These are phyloP conservation scores for Pezicula rhizophila DNA, from an alignment of 2,329 filamentous ascomycete genomes.

Conservation along the genomic window DNA sequence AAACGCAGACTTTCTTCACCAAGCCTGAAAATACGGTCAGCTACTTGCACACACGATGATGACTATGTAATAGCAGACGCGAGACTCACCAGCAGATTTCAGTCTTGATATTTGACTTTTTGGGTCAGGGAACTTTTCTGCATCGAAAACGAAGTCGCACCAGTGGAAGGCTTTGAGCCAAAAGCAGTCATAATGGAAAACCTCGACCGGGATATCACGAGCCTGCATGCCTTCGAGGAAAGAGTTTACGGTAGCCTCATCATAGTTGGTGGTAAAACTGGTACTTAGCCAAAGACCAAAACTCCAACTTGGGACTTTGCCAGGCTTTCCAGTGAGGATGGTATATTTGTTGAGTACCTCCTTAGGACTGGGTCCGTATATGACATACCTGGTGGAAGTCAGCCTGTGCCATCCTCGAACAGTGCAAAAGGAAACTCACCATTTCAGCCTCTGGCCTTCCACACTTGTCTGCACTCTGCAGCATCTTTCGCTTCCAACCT, in stretches of 20 bases:
- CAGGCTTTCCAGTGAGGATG: slow-evolving; percentile 58
- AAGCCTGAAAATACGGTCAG: slow-evolving; percentile 43
- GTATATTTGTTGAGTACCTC: slow-evolving; percentile 65
- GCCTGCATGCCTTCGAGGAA: slow-evolving; percentile 54
- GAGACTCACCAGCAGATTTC: slow-evolving; percentile 35
- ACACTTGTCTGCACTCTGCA: slow-evolving; percentile 65
- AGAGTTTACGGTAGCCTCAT: slow-evolving; percentile 49
- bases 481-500: slow-evolving; percentile 69
- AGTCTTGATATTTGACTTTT: slow-evolving; percentile 46
- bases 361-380: slow-evolving; percentile 66
- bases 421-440: slow-evolving; percentile 26
- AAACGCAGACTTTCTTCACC: slow-evolving; percentile 44
- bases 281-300: slow-evolving; percentile 74
- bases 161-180: slow-evolving; percentile 59
- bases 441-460: slow-evolving; percentile 63
- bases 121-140: slow-evolving; percentile 52
- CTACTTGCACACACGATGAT: slow-evolving; percentile 24
- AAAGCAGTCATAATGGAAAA: slow-evolving; percentile 60
- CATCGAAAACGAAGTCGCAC: slow-evolving; percentile 57
- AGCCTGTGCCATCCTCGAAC: not conserved
- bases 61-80: not conserved
- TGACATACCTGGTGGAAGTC: slow-evolving; percentile 45
- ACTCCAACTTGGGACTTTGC: slow-evolving; percentile 64
- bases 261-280: slow-evolving; percentile 56
- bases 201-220: slow-evolving; percentile 49